Evolutionary conservation across 495 filamentous ascomycete species (phyloP).

Genomic region (Aspergillus ellipticus): DNA sequence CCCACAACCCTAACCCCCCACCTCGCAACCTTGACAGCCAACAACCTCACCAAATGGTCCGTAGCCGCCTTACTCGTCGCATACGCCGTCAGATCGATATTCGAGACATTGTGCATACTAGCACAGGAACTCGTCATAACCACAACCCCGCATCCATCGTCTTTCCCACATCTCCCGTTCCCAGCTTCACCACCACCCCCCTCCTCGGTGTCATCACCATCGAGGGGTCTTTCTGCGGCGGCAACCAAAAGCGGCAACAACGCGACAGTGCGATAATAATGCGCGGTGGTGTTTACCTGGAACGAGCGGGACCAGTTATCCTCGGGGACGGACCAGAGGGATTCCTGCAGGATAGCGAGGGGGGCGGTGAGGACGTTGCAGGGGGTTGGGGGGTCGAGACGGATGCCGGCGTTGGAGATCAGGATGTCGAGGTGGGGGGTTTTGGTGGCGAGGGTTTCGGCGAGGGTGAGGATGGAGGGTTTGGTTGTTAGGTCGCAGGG

Average conservation of each 20-base stretch:
- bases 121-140: constrained; percentile 43
- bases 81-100: constrained; percentile 45
- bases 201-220: constrained; percentile 17
- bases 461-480: constrained; percentile 27
- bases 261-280: constrained; percentile 42
- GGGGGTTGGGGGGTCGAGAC: constrained; percentile 33
- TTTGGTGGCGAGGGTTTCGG: constrained; percentile 16
- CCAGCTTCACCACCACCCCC: too few species aligned
- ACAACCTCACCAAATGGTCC: constrained; percentile 40
- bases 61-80: constrained; percentile 44
- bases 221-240: constrained; percentile 17
- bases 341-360: constrained; percentile 34
- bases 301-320: constrained; percentile 40
- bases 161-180: too few species aligned
- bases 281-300: constrained; percentile 39
- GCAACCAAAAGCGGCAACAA: constrained; percentile 36
- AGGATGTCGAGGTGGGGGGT: constrained; percentile 38
- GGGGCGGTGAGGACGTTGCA: constrained; percentile 38
- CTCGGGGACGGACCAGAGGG: constrained; percentile 38
- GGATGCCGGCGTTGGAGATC: constrained; percentile 44
- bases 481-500: constrained; percentile 39
- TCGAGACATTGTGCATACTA: constrained; percentile 46
- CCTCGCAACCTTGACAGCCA: constrained; percentile 39
- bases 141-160: constrained; percentile 38
- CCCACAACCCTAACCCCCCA: constrained; percentile 42